A percentile compares a stretch with the other conserved stretches of the same genome.
Conservation (phyloP, 1,284 basidiomycete genomes). For the Ustilago cynodontis region DNA sequence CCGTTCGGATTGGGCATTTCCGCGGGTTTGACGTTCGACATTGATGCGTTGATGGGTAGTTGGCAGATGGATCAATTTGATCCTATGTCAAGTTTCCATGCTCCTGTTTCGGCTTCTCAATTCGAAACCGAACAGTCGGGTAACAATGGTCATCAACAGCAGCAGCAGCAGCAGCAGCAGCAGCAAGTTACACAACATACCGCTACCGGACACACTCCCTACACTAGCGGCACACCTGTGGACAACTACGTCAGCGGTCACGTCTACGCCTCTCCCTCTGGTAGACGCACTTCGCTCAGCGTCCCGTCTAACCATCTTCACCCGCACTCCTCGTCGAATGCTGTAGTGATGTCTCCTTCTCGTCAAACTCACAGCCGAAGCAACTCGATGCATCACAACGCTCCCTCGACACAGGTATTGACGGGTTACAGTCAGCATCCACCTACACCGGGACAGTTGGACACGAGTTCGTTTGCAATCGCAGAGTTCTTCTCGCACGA, state of each 20-base stretch:
- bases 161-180: constrained; percentile 1
- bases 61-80: constrained; percentile 45
- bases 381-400: constrained; percentile 7
- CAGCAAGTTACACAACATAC: not conserved
- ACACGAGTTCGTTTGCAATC: constrained; percentile 39
- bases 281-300: not conserved
- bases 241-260: not conserved
- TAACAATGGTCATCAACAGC: constrained; percentile 9
- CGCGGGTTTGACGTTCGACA: constrained; percentile 47
- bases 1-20: constrained; percentile 51
- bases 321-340: constrained; percentile 4
- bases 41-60: constrained; percentile 47
- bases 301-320: constrained; percentile 7
- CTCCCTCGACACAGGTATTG: not conserved
- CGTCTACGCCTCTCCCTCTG: constrained; percentile 4
- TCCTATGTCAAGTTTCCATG: constrained; percentile 22
- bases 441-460: constrained; percentile 39
- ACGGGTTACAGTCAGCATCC: constrained; percentile 6
- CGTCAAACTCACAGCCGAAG: constrained; percentile 12
- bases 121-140: not conserved
- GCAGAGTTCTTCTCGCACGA: constrained; percentile 55
- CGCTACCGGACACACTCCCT: constrained; percentile 11
- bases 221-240: constrained; percentile 10
- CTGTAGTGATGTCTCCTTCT: constrained; percentile 1
- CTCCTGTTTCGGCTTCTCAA: constrained; percentile 6